Percentiles rank a stretch among this genome's conserved stretches.
These are phyloP conservation scores for Saccharomycopsis capsularis DNA, from an alignment of 805 yeast species.

Conservation along the genomic window DNA sequence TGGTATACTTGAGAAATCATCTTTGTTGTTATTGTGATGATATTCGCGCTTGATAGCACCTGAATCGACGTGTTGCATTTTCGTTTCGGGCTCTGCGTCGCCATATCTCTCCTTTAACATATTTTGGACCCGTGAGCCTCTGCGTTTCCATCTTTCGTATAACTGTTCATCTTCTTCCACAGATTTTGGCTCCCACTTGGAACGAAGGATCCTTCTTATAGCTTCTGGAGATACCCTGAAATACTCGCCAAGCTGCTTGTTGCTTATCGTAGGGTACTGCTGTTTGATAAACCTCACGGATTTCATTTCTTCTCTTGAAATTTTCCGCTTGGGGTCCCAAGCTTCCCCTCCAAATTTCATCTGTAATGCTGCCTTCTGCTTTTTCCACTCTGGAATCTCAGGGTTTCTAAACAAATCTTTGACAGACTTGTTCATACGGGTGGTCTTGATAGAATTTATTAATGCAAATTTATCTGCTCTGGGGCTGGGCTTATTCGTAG, in stretches of 20 bases:
- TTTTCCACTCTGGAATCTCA: slow-evolving; percentile 58
- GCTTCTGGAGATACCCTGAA: slow-evolving; percentile 78
- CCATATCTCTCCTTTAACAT: slow-evolving; percentile 3
- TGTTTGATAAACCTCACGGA: slow-evolving; percentile 51
- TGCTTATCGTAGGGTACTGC: slow-evolving; percentile 52
- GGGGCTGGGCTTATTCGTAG: background rate
- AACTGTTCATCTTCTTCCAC: slow-evolving; percentile 42
- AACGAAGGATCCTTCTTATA: slow-evolving; percentile 67
- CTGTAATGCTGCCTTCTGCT: slow-evolving; percentile 55
- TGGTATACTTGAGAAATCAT: background rate
- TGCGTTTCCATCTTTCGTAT: slow-evolving; percentile 45
- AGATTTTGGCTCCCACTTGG: slow-evolving; percentile 64
- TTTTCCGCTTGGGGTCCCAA: slow-evolving; percentile 63
- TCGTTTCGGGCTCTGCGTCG: background rate
- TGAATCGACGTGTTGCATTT: background rate
- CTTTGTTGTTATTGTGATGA: background rate
- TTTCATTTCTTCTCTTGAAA: slow-evolving; percentile 64
- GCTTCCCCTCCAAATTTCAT: slow-evolving; percentile 51
- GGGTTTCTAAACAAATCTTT: slow-evolving; percentile 20
- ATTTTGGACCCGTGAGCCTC: slow-evolving; percentile 36
- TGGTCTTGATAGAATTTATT: slow-evolving; percentile 25
- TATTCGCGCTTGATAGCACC: too few species aligned
- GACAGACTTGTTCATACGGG: slow-evolving; percentile 24
- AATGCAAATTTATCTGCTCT: background rate
- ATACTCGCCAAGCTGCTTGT: slow-evolving; percentile 51